These are phyloP conservation scores for Claviceps sp. DNA, from an alignment of 2,329 filamentous ascomycete species.

Conservation along the genomic window DNA sequence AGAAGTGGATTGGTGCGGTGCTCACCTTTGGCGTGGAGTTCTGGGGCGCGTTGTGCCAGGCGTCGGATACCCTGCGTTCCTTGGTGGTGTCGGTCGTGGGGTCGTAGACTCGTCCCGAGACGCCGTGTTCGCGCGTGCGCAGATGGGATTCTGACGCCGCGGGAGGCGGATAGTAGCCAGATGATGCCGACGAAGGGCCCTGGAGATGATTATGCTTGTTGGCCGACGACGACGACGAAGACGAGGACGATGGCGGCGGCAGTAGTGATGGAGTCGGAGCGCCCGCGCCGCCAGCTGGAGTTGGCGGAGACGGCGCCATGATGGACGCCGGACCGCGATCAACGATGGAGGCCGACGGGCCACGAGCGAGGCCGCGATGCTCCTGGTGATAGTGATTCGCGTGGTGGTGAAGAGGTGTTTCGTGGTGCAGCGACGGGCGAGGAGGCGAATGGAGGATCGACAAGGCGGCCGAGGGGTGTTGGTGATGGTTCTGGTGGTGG, in stretches of 20 bases:
- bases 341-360: background rate
- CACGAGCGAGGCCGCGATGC: slow-evolving; percentile 14
- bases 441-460: slow-evolving; percentile 19
- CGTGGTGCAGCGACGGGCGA: slow-evolving; percentile 8
- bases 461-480: slow-evolving; percentile 12
- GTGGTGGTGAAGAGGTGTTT: slow-evolving; percentile 3
- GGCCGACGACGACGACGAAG: slow-evolving; percentile 12
- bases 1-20: slow-evolving; percentile 16
- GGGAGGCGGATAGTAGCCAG: slow-evolving; percentile 5
- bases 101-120: slow-evolving; percentile 38
- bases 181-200: slow-evolving; percentile 16
- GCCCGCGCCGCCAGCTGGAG: slow-evolving; percentile 15
- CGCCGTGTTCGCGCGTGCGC: slow-evolving; percentile 25
- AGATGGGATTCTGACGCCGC: slow-evolving; percentile 11
- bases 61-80: slow-evolving; percentile 33
- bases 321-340: slow-evolving; percentile 13
- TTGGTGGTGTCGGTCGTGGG: slow-evolving; percentile 36
- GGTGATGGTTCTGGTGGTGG: background rate
- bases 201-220: slow-evolving; percentile 13
- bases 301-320: slow-evolving; percentile 19
- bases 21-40: slow-evolving; percentile 35
- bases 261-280: slow-evolving; percentile 17
- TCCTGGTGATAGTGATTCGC: background rate
- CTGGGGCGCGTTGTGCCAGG: slow-evolving; percentile 32
- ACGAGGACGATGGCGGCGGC: slow-evolving; percentile 13